Percentiles rank a stretch among this genome's conserved stretches.
These are phyloP conservation scores for Bombardia bombarda DNA, from an alignment of 495 filamentous ascomycete genomes.

Conservation along the genomic window DNA sequence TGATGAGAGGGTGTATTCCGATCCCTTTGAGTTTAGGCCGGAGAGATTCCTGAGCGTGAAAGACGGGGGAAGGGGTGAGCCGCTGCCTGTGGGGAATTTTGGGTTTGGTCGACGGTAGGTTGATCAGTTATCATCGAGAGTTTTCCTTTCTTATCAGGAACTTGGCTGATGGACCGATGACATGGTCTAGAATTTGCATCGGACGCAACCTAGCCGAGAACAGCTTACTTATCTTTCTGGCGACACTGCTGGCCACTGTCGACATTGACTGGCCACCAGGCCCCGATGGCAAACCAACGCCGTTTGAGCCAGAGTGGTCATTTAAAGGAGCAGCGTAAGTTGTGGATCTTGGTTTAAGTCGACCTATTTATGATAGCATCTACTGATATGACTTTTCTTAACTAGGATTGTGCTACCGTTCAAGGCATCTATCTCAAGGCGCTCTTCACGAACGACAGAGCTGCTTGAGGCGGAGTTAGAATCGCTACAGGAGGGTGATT, in stretches of 20 bases:
- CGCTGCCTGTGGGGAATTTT: constrained; percentile 41
- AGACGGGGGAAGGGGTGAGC: constrained; percentile 41
- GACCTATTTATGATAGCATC: not conserved
- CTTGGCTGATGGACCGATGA: not conserved
- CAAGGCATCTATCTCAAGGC: not conserved
- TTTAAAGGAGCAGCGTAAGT: constrained; percentile 25
- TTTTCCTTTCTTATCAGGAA: not conserved
- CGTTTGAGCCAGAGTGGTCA: constrained; percentile 23
- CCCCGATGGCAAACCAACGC: constrained; percentile 11
- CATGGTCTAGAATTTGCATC: constrained; percentile 16
- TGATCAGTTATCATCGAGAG: not conserved
- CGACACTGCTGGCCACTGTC: constrained; percentile 18
- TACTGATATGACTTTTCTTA: not conserved
- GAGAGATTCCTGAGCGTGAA: constrained; percentile 35
- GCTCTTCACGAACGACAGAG: not conserved
- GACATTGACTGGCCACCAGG: constrained; percentile 22
- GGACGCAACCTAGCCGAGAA: constrained; percentile 23
- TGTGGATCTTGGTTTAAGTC: not conserved
- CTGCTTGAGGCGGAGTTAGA: not conserved
- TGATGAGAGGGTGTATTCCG: constrained; percentile 29
- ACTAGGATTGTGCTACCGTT: constrained; percentile 2
- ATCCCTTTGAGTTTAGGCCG: constrained; percentile 35
- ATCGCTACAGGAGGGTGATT: too few species aligned
- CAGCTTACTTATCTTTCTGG: constrained; percentile 21
- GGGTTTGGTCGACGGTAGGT: constrained; percentile 39